These are phyloP conservation scores for Carex parvula DNA, from an alignment of 176 grass and related monocot species.

Conservation along the genomic window DNA sequence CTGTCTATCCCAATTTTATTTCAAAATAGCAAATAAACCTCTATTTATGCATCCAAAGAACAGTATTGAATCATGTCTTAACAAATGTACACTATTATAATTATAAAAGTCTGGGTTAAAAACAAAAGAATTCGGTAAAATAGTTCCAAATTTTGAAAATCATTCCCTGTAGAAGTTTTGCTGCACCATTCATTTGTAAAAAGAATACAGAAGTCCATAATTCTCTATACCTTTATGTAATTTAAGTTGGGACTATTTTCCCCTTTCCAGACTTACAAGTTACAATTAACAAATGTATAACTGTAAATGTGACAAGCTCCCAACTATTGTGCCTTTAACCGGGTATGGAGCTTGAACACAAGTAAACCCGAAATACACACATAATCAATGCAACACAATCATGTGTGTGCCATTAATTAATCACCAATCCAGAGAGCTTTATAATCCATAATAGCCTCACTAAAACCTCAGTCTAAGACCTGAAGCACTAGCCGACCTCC, in stretches of 20 bases:
- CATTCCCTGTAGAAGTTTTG: background rate
- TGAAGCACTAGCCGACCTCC: constrained; percentile 53
- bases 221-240: background rate
- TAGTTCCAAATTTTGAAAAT: background rate
- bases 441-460: constrained; percentile 40
- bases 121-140: background rate
- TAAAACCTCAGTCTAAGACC: constrained; percentile 33
- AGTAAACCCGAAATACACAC: background rate
- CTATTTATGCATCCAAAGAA: background rate
- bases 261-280: background rate
- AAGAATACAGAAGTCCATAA: background rate
- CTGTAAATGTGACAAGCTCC: constrained; percentile 1
- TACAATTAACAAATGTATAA: constrained; percentile 6
- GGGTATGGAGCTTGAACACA: constrained; percentile 1
- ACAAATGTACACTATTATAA: background rate
- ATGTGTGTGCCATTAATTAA: background rate
- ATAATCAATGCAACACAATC: constrained; percentile 8
- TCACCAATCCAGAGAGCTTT: background rate
- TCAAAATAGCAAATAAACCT: background rate
- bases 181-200: background rate
- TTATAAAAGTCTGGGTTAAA: background rate
- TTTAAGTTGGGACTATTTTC: background rate
- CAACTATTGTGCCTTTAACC: background rate
- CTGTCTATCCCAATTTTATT: background rate
- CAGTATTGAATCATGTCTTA: background rate